These are phyloP conservation scores for Teratosphaeria pseudoeucalypti DNA, from an alignment of 2,329 filamentous ascomycete genomes.

Conservation along the genomic window DNA sequence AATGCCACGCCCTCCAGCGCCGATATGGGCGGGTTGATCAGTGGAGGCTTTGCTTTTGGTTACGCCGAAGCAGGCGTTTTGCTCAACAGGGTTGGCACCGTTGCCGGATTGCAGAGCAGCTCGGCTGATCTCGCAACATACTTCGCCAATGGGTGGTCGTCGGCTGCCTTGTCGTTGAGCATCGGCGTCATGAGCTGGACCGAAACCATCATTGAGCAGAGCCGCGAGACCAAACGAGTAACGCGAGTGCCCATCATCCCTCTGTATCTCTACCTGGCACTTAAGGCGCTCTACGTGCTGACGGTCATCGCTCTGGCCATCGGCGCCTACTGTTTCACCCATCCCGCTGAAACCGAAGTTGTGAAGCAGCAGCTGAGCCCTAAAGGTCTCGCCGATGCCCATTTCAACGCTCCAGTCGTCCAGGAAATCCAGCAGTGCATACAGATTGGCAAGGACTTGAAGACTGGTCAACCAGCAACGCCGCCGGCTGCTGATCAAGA, in stretches of 20 bases:
- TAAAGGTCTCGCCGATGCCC: conserved; percentile 1
- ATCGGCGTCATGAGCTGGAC: no score
- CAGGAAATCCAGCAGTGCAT: neutral
- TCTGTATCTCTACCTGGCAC: neutral
- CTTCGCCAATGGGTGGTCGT: no score
- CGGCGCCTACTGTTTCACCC: conserved; percentile 5
- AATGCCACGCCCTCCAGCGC: neutral
- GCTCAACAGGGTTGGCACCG: neutral
- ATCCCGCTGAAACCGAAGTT: conserved; percentile 4
- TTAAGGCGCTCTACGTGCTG: conserved; percentile 1
- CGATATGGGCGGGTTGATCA: neutral
- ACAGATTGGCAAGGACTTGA: neutral
- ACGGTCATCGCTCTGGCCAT: conserved; percentile 3
- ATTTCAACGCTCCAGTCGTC: neutral
- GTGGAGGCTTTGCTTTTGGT: neutral
- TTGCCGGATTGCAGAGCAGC: neutral
- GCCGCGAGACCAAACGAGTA: neutral
- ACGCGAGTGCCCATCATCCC: neutral
- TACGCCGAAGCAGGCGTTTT: neutral
- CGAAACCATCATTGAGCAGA: no score
- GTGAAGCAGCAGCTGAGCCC: conserved; percentile 2
- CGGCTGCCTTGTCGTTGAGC: no score
- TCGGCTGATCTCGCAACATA: neutral
- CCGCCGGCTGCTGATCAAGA: neutral
- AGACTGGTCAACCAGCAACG: neutral